Conservation (phyloP, 306 rosid genomes). For the Carpinus viminea region DNA sequence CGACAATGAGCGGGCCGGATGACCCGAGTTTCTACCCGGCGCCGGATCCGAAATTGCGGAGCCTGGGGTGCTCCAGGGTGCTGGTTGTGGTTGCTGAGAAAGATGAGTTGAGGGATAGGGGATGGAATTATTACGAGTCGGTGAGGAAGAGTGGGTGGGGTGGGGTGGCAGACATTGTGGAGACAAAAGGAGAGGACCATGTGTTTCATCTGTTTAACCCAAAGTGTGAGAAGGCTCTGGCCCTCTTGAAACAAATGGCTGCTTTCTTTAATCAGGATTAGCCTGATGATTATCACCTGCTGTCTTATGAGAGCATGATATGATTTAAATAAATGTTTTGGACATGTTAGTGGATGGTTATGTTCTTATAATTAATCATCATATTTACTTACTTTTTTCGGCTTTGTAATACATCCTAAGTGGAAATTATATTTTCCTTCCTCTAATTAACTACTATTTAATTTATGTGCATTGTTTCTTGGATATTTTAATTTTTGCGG, state of each 20-base stretch:
- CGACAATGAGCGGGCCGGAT: slow-evolving; percentile 23
- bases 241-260: neutral
- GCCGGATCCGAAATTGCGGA: slow-evolving; percentile 38
- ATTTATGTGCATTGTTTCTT: no score
- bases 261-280: neutral
- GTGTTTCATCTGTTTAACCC: slow-evolving; percentile 42
- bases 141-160: slow-evolving; percentile 48
- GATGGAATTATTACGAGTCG: slow-evolving; percentile 32
- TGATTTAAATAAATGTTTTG: no score
- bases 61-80: slow-evolving; percentile 32
- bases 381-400: no score
- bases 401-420: no score
- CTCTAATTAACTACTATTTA: no score
- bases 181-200: slow-evolving; percentile 38
- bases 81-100: slow-evolving; percentile 42
- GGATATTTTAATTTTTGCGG: no score
- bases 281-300: no score
- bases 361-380: no score
- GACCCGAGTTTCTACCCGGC: slow-evolving; percentile 38
- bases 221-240: neutral
- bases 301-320: neutral
- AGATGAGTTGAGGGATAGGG: slow-evolving; percentile 36
- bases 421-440: no score
- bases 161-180: slow-evolving; percentile 34
- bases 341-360: no score